Evolutionary conservation across 1,284 basidiomycete genomes (phyloP).

Genomic region (Stygiomarasmius scandens): DNA sequence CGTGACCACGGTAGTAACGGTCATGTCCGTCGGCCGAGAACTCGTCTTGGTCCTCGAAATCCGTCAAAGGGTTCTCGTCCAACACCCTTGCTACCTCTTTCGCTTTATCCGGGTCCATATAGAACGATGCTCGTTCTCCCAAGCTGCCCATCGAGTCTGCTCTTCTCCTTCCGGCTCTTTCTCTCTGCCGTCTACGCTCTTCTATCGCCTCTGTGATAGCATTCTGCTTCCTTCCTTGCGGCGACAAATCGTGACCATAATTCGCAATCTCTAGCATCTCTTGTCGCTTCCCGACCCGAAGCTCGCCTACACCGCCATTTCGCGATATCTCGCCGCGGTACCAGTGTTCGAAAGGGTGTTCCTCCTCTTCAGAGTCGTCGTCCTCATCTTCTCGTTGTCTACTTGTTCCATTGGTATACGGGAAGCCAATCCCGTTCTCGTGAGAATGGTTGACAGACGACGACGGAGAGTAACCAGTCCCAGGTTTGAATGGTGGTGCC

Average conservation of each 20-base stretch:
- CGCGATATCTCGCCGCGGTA: conserved; percentile 78
- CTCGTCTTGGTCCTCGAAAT: conserved; percentile 63
- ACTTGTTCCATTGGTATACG: too few relatives aligned
- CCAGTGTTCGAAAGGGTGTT: conserved; percentile 81
- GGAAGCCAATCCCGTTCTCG: conserved; percentile 17
- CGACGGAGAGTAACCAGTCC: too few relatives aligned
- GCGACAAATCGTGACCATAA: conserved; percentile 60
- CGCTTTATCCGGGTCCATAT: conserved; percentile 62
- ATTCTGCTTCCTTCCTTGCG: conserved; percentile 22
- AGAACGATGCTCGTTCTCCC: conserved; percentile 59
- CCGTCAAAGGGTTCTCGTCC: conserved; percentile 72
- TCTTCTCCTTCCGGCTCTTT: background rate
- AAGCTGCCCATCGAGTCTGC: conserved; percentile 51
- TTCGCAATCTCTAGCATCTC: conserved; percentile 85
- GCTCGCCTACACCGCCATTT: conserved; percentile 79
- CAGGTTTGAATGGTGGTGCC: too few relatives aligned
- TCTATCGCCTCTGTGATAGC: conserved; percentile 27
- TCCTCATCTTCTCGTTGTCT: too few relatives aligned
- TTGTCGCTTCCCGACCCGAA: conserved; percentile 66
- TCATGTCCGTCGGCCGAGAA: conserved; percentile 37
- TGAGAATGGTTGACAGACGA: conserved; percentile 28
- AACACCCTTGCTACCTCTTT: conserved; percentile 53
- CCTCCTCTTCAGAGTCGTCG: conserved; percentile 43
- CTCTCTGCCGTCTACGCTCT: conserved; percentile 6
- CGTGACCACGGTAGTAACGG: conserved; percentile 23